Evolutionary conservation across 345 rosid species (phyloP), one percentile per base, ranked within the genome.

Genomic region (Schrenkiella parvula): DNA sequence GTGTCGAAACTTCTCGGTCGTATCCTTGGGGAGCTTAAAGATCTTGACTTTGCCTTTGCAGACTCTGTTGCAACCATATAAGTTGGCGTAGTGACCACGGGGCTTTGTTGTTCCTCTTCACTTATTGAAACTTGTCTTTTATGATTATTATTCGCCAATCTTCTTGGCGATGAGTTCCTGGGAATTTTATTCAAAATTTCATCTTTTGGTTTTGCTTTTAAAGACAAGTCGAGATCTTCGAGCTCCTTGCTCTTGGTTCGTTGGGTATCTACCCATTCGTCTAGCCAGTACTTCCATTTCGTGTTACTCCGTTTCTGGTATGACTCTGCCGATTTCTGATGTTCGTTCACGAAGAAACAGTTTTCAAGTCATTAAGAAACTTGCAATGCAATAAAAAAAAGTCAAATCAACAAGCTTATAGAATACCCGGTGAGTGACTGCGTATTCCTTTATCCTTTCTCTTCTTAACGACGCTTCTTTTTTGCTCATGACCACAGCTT

Each of bases 11-110:
- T 68, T 32, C 89, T 91, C 0, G 91, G 81, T 70, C 96, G 85
- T 29, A 83, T 54, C 80, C 81, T 88, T 1, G 93, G 97, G 3
- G 98, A 82, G 78, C 92, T 88, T 44, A 79, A 22, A 22, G 97
- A 88, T 80, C 96, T 90, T 58, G 84, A 73, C 73, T 89, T 93
- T 47, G 92, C 98, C 78, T 80, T 86, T 35, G 97, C 97, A 4
- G 98, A 90, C 79, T 87, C 87, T 10, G 98, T 93, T 57, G 95
- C 85, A 51, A 95, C 90, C 98, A 93, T 93, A 73, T 93, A 93
- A 43, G 97, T 82, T 57, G 96, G 98, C 47, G 38, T 75, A 35
- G 60, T 29, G 37, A 85, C 38, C 8, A 74, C 87, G 21, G 84
- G 41, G 62, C 72, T 82, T 2, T 73, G 62, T 21, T 78, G 62